Base-by-base conservation (phyloP, 306 rosid species). In the Dalbergia oliveri region DNA sequence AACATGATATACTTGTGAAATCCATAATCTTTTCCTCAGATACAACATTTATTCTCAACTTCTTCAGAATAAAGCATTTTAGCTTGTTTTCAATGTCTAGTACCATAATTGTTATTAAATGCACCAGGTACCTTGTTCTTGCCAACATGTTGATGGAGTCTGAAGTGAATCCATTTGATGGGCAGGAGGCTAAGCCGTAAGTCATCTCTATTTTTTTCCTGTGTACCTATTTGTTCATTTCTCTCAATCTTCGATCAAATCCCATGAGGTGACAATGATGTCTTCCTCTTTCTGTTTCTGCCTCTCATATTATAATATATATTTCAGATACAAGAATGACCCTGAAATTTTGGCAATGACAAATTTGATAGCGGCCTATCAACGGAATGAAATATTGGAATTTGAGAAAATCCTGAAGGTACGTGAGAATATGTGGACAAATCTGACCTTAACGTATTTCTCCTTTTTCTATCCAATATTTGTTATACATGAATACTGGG, bases 291-390 rank as follows among this genome's bases (percentile, higher is more conserved):
- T 21, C 76, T 64, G 47, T 41, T 56, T 78, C 70, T 54, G 54
- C 66, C 34, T 14, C 12, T 75, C 71, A 76, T 81, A 54, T 72
- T 26, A 78, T 71, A 71, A 66, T 81, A 64, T 44, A 79, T 44
- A 79, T 58, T 81, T 62, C 90, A 91, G 99, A 77, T 95, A 95
- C 84, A 93, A 95, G 92, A 95, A 91, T 81, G 99, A 95, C 79
- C 97, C 99, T 37, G 99, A 95, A 87, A 95, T 95, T 85, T 87
- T 95, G 89, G 99, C 97, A 11, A 95, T 95, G 99, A 95, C 99
- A 86, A 95, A 95, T 86, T 89, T 95, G 59, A 91, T 95, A 81
- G 98, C 99, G 76, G 98, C 99, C 11, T 95, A 91, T 86, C 99
- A 95, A 83, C 89, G 95, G 57, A 95, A 95, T 87, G 99, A 95